These are phyloP conservation scores for Colletotrichum paranaense DNA, from an alignment of 2,329 filamentous ascomycete genomes.

Conservation along the genomic window DNA sequence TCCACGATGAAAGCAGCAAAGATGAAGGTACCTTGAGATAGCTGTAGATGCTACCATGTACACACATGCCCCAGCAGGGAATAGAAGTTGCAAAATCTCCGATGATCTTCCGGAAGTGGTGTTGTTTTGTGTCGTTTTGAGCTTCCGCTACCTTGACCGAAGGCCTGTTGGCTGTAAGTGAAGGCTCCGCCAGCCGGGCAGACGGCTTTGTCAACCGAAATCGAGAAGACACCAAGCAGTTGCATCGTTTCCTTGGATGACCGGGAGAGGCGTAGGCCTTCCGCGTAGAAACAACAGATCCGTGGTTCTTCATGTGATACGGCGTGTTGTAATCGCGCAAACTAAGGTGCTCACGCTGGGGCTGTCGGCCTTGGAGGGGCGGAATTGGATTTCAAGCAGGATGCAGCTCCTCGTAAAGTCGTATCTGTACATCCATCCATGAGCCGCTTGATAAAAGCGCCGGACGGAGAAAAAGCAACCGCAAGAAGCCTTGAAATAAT, in stretches of 20 bases:
- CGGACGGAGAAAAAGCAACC: not conserved
- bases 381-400: constrained; percentile 13
- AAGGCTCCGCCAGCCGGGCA: constrained; percentile 28
- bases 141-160: constrained; percentile 19
- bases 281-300: not conserved
- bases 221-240: not conserved
- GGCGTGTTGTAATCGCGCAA: not conserved
- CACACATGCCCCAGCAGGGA: constrained; percentile 3
- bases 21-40: not conserved
- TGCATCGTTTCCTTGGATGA: not conserved
- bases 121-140: not conserved
- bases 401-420: not conserved
- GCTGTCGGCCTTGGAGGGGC: constrained; percentile 15
- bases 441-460: not conserved
- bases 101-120: constrained; percentile 8
- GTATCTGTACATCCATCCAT: not conserved
- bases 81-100: not conserved
- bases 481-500: not conserved
- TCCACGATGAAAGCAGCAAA: not conserved
- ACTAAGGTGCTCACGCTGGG: constrained; percentile 3
- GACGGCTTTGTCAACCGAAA: constrained; percentile 28
- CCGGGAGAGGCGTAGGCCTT: not conserved
- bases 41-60: not conserved
- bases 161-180: constrained; percentile 33
- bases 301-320: constrained; percentile 18